Evolutionary conservation across 2,329 filamentous ascomycete genomes (phyloP).

Genomic region (Cercospora sp.): DNA sequence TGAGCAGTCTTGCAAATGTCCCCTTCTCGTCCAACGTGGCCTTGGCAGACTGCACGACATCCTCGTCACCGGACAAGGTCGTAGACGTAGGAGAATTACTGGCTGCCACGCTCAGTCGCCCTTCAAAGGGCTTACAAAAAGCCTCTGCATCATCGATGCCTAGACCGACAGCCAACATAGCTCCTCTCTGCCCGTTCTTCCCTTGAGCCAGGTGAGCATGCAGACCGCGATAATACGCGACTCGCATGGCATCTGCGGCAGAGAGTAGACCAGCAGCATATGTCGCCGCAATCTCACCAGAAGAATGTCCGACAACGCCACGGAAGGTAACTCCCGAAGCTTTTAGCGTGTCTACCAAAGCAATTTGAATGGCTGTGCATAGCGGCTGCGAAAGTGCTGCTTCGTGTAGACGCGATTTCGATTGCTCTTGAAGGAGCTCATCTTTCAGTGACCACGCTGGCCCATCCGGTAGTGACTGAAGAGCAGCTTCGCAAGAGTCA

Average conservation of each 20-base stretch:
- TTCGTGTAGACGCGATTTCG: conserved; percentile 27
- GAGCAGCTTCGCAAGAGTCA: conserved; percentile 20
- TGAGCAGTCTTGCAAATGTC: conserved; percentile 44
- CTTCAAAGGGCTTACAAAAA: conserved; percentile 30
- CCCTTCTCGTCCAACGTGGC: conserved; percentile 39
- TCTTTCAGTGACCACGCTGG: conserved; percentile 35
- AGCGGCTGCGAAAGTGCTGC: conserved; percentile 53
- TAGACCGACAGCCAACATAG: conserved; percentile 41
- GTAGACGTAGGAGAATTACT: conserved; percentile 47
- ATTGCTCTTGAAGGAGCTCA: conserved; percentile 51
- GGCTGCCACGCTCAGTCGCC: conserved; percentile 29
- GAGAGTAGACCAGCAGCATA: conserved; percentile 35
- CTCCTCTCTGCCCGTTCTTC: conserved; percentile 27
- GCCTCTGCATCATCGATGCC: conserved; percentile 24
- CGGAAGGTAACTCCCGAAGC: conserved; percentile 29
- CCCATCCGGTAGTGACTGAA: conserved; percentile 18
- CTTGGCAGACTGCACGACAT: conserved; percentile 40
- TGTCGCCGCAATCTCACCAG: conserved; percentile 41
- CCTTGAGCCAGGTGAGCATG: conserved; percentile 20
- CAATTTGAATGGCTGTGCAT: conserved; percentile 59
- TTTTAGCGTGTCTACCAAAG: conserved; percentile 46
- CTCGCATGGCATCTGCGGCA: conserved; percentile 24
- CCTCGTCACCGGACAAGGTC: conserved; percentile 49
- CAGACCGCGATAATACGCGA: conserved; percentile 33
- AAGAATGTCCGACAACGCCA: conserved; percentile 38